Evolutionary conservation across 1,284 basidiomycete genomes (phyloP), one percentile per base, ranked within the genome.

Genomic region (Coriolopsis trogii): DNA sequence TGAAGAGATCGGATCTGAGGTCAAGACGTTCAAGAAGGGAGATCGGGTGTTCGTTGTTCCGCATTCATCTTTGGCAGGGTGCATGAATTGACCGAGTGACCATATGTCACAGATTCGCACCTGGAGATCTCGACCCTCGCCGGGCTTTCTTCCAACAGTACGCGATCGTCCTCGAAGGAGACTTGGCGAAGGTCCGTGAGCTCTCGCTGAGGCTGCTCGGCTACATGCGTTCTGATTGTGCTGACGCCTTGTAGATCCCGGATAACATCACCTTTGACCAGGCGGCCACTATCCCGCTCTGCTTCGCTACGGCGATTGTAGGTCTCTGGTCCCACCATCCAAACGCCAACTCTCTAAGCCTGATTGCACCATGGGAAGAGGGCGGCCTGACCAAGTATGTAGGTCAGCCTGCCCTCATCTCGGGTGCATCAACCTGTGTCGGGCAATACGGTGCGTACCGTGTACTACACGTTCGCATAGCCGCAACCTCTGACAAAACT

Each of bases 1-100:
- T 23, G 75, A 76, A n/a, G 71, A 74, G 44, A 63, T 85, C 36
- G 84, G 84, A 3, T 70, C 73, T 41, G 77, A 74, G 1, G 82
- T 85, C 13, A 70, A 69, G 3, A 66, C 70, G 39, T 72, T 85
- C 62, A 67, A 70, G 43, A 73, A 77, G 38, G 85, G 85, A 3
- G 82, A 87, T 63, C 45, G 21, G 29, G 36, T 56, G 54, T 56
- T 20, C 12, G 54, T 48, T 0, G 6, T 16, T 18, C 26, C 3
- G 12, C 10, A 9, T 3, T 16, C 10, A 13, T 12, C 9, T 31
- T 6, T 29, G 18, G 3, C 7, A 18, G 6, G 33, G 7, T 36
- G 15, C 5, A 6, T 36, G 10, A 16, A n/a, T 36, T 16, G 31
- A n/a, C 15, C 13, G 31, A n/a, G 12, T 33, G 15, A 7, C 7